A percentile compares a stretch with the other conserved stretches of the same genome.
phyloP scores from a whole-genome alignment of 768 basidiomycete genomes.

The Cyclocybe cylindracea region DNA sequence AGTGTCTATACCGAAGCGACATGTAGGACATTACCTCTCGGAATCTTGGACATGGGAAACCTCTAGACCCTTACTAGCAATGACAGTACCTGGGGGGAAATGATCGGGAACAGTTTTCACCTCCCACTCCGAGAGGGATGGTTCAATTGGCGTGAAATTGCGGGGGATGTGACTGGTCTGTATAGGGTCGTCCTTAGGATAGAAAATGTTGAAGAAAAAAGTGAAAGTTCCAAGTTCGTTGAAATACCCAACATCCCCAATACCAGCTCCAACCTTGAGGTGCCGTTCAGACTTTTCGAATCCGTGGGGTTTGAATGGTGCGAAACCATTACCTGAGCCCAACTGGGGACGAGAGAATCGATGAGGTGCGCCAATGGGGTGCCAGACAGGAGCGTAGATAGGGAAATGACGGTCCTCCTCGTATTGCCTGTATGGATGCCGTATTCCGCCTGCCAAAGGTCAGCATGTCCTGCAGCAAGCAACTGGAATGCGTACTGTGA shows the following conservation, averaged over 20 bases:
- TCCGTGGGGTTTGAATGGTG: no score
- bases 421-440: no score
- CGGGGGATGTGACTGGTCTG: not conserved
- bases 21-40: conserved; percentile 3
- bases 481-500: no score
- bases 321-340: no score
- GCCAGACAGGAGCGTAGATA: no score
- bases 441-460: no score
- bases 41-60: not conserved
- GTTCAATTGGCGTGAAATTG: conserved; percentile 2
- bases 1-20: not conserved
- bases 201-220: conserved; percentile 12
- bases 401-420: no score
- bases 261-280: not conserved
- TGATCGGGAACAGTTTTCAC: not conserved
- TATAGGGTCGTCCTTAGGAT: not conserved
- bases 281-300: no score
- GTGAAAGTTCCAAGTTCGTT: not conserved
- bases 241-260: conserved; percentile 10
- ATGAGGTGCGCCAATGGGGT: no score
- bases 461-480: no score
- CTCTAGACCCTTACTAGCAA: conserved; percentile 7
- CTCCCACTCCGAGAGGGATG: not conserved
- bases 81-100: conserved; percentile 8
- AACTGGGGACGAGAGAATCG: no score